Percentiles rank a stretch among this genome's conserved stretches.
Evolutionary conservation across 148 eudicot species (phyloP).

Genomic region (Dianthus caryophyllus): DNA sequence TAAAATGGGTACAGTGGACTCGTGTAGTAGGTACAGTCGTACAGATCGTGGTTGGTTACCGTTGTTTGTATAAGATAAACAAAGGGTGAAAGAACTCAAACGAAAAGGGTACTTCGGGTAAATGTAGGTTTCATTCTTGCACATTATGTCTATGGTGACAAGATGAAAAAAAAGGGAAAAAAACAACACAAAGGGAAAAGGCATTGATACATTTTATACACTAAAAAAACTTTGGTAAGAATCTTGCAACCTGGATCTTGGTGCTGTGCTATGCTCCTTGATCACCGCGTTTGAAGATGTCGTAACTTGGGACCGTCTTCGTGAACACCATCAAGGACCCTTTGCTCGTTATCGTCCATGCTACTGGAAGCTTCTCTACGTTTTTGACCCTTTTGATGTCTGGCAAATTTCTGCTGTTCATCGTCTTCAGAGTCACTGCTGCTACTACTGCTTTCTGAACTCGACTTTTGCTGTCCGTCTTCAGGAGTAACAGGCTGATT

Average conservation of each 20-base stretch:
- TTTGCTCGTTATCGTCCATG: conserved; percentile 6
- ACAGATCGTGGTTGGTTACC: too few species aligned
- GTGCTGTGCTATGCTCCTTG: conserved; percentile 19
- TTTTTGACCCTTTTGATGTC: conserved; percentile 13
- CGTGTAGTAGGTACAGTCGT: too few species aligned
- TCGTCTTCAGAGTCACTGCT: conserved; percentile 37
- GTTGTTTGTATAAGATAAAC: too few species aligned
- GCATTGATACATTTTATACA: conserved; percentile 16
- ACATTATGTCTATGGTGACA: not conserved
- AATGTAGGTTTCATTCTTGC: conserved; percentile 13
- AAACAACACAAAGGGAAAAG: conserved; percentile 1
- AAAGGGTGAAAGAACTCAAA: not conserved
- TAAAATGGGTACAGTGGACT: too few species aligned
- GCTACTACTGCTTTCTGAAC: conserved; percentile 30
- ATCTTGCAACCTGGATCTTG: conserved; percentile 23
- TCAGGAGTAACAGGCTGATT: conserved; percentile 17
- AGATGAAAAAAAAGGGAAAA: not conserved
- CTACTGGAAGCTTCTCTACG: not conserved
- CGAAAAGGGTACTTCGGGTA: conserved; percentile 6
- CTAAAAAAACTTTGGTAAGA: conserved; percentile 2
- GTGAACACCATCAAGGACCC: conserved; percentile 12
- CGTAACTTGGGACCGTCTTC: conserved; percentile 20
- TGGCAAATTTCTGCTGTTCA: conserved; percentile 13
- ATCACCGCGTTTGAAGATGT: conserved; percentile 8
- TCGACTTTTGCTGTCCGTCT: conserved; percentile 17